A percentile compares a stretch with the other conserved stretches of the same genome.
phyloP scores from a whole-genome alignment of 257 asterid species.

The Fraxinus americana region DNA sequence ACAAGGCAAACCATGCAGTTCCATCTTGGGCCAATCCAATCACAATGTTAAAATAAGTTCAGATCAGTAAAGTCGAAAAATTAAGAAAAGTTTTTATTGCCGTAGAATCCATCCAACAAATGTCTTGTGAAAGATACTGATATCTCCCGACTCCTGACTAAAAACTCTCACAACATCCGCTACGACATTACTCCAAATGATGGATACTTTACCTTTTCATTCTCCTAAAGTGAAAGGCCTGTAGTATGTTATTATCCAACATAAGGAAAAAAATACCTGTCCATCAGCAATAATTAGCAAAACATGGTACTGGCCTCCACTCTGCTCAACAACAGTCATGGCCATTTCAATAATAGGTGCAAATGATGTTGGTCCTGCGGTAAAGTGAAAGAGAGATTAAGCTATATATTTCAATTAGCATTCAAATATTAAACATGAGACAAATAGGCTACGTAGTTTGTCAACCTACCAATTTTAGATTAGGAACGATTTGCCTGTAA shows the following conservation, averaged over 20 bases:
- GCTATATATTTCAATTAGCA: slow-evolving; percentile 4
- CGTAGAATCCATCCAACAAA: neutral
- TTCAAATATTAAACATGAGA: slow-evolving; percentile 14
- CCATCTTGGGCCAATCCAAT: neutral
- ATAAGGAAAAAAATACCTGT: slow-evolving; percentile 52
- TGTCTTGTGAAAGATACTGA: neutral
- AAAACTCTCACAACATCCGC: neutral
- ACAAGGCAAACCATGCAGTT: neutral
- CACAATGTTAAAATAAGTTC: neutral
- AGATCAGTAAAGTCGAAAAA: neutral
- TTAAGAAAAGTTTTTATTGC: neutral
- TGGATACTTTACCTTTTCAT: neutral
- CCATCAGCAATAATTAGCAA: slow-evolving; percentile 99
- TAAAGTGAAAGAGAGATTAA: slow-evolving; percentile 28
- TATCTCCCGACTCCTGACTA: neutral
- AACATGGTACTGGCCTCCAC: too few species aligned
- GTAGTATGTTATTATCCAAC: neutral
- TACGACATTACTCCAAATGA: neutral
- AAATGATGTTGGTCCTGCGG: slow-evolving; percentile 94
- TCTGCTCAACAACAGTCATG: slow-evolving; percentile 83
- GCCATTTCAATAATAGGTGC: slow-evolving; percentile 94
- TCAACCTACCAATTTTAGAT: slow-evolving; percentile 79
- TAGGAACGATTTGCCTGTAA: slow-evolving; percentile 77
- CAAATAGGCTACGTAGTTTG: slow-evolving; percentile 12
- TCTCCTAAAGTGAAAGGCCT: slow-evolving; percentile 1